Percentiles rank a stretch among this genome's conserved stretches.
Evolutionary conservation across 768 basidiomycete genomes (phyloP).

Genomic region (Termitomyces sp.): DNA sequence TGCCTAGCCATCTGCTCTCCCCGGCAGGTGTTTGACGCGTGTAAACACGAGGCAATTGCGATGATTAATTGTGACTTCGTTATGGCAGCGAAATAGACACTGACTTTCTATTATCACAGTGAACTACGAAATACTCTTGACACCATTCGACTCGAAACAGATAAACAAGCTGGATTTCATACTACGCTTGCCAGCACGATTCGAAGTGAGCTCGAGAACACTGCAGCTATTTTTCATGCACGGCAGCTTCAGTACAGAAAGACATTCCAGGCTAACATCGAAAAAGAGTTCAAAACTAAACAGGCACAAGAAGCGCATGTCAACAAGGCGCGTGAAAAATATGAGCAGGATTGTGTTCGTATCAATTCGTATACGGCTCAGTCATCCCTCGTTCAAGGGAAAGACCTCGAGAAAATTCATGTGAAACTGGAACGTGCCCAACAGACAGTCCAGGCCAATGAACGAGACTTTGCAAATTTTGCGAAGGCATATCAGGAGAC

Average conservation of each 20-base stretch:
- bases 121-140: slow-evolving; percentile 82
- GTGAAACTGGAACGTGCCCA: slow-evolving; percentile 87
- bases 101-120: slow-evolving; percentile 35
- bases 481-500: slow-evolving; percentile 78
- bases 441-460: slow-evolving; percentile 86
- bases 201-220: slow-evolving; percentile 70
- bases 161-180: slow-evolving; percentile 75
- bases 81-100: background rate
- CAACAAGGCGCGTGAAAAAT: slow-evolving; percentile 86
- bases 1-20: background rate
- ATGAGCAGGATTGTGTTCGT: slow-evolving; percentile 86
- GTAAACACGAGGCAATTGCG: background rate
- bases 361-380: slow-evolving; percentile 96
- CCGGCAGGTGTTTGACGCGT: background rate
- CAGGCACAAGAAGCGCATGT: slow-evolving; percentile 85
- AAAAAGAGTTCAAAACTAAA: slow-evolving; percentile 90
- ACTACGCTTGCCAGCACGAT: slow-evolving; percentile 71
- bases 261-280: slow-evolving; percentile 68
- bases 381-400: slow-evolving; percentile 86
- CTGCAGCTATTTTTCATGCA: slow-evolving; percentile 53
- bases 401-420: slow-evolving; percentile 87
- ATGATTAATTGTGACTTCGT: slow-evolving; percentile 6
- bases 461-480: slow-evolving; percentile 90
- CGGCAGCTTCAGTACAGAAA: slow-evolving; percentile 74
- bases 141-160: slow-evolving; percentile 78